Evolutionary conservation across 805 yeast genomes (phyloP), one percentile per base, ranked within the genome.

Genomic region (Lachancea dasiensis): DNA sequence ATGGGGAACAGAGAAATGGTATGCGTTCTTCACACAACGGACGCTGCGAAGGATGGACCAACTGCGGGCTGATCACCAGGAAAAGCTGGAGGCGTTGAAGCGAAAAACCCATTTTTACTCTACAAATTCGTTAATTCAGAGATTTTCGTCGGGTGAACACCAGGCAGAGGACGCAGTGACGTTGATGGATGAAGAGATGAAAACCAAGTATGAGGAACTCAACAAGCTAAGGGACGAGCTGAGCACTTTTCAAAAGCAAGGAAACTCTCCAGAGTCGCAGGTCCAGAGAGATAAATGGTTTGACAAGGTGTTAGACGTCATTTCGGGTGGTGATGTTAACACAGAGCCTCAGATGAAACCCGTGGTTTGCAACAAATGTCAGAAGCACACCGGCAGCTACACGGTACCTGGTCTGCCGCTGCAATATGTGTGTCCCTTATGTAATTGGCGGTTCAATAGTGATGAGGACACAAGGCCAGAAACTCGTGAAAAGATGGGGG

Each of bases 51-150:
- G 46, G 32, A 33, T 72, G 31, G 58, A 60, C 38, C 38, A 43
- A 9, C 57, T 78, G 36, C 60, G 63, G 39, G 65, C 64, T 17
- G 57, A 66, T 32, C 86, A 79, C 43, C 63, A 65, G 39, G 59
- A 60, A 18, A 77, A 78, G 53, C 69, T 83, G 34, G 82, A 79
- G 16, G 83, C 78, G 44, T 65, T 83, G 59, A 84, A 84, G 59
- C 67, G 72, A 40, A 69, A 75, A 51, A 83, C 95, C 11, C 81
- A 84, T 47, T 90, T 77, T 58, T 73, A 81, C 50, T 70, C 79
- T 10, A 84, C 95, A 1, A 79, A 77, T 58, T 77, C 81, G n/a
- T 67, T 89, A 31, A 63, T 89, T 30, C 73, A 71, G 36, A 69
- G 87, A 50, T 87, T 74, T 47, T 63, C 71, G 7, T 56, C 61